phyloP scores from a whole-genome alignment of 805 yeast species.

The Candida taoyuanica region DNA sequence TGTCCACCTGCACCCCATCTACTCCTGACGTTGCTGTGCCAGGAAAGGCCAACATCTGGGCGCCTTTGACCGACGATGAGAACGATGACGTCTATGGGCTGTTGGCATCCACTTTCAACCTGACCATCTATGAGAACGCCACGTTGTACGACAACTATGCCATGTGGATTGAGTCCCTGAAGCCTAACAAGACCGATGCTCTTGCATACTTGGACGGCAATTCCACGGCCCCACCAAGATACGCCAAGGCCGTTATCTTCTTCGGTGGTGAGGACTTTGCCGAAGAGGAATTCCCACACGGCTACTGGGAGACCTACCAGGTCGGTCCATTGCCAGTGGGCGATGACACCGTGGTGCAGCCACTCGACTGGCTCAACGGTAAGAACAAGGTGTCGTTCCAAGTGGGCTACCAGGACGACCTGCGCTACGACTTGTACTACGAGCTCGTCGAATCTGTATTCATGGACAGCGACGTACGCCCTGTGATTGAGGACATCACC shows the following conservation, averaged over 20 bases:
- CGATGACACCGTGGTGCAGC: constrained; percentile 9
- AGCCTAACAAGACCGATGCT: constrained; percentile 29
- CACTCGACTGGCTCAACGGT: constrained; percentile 18
- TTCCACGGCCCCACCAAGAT: constrained; percentile 20
- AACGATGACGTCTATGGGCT: constrained; percentile 15
- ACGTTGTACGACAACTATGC: constrained; percentile 22
- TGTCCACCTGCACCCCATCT: constrained; percentile 7
- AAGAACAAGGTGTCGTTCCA: constrained; percentile 19
- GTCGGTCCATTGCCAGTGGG: constrained; percentile 22
- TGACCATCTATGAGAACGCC: constrained; percentile 20
- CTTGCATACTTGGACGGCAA: constrained; percentile 20
- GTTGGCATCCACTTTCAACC: constrained; percentile 15
- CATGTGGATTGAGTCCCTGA: constrained; percentile 23
- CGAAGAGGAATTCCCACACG: constrained; percentile 21
- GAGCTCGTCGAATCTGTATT: constrained; percentile 9
- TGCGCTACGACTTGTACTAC: constrained; percentile 12
- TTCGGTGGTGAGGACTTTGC: constrained; percentile 24
- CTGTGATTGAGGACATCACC: constrained; percentile 17
- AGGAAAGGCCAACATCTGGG: constrained; percentile 22
- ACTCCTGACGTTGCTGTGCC: constrained; percentile 17
- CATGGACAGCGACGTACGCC: constrained; percentile 9
- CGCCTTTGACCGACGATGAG: constrained; percentile 21
- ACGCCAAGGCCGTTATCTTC: constrained; percentile 22
- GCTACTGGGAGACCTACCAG: constrained; percentile 25
- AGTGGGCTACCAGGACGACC: constrained; percentile 21